A percentile compares a stretch with the other conserved stretches of the same genome.
These are phyloP conservation scores for Entamoeba histolytica DNA, from an alignment of 208 protist species.

Conservation along the genomic window DNA sequence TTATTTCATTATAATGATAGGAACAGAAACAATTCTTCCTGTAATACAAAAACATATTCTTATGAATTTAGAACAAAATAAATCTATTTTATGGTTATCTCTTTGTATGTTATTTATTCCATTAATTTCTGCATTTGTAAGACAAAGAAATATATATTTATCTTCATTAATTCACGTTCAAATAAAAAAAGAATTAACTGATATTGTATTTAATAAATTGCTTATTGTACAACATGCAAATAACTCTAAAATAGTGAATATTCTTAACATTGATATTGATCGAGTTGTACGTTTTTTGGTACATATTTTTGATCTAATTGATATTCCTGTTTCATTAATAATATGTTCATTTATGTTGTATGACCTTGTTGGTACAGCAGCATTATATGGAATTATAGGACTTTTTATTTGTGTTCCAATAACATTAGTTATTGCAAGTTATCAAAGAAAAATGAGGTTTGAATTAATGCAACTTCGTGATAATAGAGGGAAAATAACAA, in stretches of 20 bases:
- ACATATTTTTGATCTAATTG: background rate
- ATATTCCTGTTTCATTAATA: slow-evolving; percentile 31
- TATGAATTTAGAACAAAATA: background rate
- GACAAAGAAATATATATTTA: background rate
- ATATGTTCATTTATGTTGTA: slow-evolving; percentile 31
- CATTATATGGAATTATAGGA: slow-evolving; percentile 32
- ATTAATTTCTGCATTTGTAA: background rate
- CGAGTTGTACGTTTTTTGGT: background rate
- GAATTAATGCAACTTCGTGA: slow-evolving; percentile 23
- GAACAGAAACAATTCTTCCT: background rate
- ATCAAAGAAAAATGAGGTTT: background rate
- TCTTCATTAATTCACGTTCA: background rate
- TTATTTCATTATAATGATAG: background rate
- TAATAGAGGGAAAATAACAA: slow-evolving; percentile 30
- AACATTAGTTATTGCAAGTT: slow-evolving; percentile 8
- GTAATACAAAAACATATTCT: background rate
- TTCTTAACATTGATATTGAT: background rate
- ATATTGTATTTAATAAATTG: background rate
- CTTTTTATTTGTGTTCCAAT: slow-evolving; percentile 35
- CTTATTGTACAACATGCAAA: background rate
- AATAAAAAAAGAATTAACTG: background rate
- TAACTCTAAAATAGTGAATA: background rate
- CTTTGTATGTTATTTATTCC: background rate
- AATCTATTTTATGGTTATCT: background rate
- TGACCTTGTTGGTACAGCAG: slow-evolving; percentile 21